These are phyloP conservation scores for Rhizopogon vinicolor DNA, from an alignment of 768 basidiomycete species.

Conservation along the genomic window DNA sequence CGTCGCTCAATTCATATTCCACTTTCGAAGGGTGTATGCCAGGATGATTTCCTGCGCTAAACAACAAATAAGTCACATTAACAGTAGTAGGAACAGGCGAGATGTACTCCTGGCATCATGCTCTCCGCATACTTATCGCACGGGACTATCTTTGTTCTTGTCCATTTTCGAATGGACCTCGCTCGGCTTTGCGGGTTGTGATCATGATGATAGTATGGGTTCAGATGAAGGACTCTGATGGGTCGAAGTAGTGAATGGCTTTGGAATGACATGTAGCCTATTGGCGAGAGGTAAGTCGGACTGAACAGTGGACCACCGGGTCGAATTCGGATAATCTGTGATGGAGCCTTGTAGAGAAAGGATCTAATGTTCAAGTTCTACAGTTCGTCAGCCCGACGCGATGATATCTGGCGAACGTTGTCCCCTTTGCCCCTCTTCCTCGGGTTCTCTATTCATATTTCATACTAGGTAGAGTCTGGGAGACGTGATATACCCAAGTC, in stretches of 20 bases:
- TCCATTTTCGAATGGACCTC: slow-evolving; percentile 6
- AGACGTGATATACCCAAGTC: too few relatives aligned
- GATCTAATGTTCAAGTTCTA: too few relatives aligned
- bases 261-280: slow-evolving; percentile 56
- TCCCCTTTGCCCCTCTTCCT: too few relatives aligned
- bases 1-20: slow-evolving; percentile 84
- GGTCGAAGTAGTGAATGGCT: slow-evolving; percentile 27
- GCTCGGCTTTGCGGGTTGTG: not conserved
- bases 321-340: slow-evolving; percentile 39
- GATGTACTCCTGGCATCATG: slow-evolving; percentile 80
- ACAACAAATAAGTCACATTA: slow-evolving; percentile 2
- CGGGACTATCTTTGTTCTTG: slow-evolving; percentile 7
- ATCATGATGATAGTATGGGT: slow-evolving; percentile 20
- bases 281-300: slow-evolving; percentile 58
- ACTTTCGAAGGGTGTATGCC: slow-evolving; percentile 84
- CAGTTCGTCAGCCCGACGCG: too few relatives aligned
- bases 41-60: slow-evolving; percentile 73
- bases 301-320: slow-evolving; percentile 42
- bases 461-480: too few relatives aligned
- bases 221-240: not conserved
- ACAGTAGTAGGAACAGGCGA: not conserved
- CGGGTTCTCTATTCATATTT: too few relatives aligned
- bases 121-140: slow-evolving; percentile 73
- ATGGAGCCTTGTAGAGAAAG: too few relatives aligned
- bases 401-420: too few relatives aligned